phyloP scores from a whole-genome alignment of 352 stramenopile species.

The Phytophthora europaea region DNA sequence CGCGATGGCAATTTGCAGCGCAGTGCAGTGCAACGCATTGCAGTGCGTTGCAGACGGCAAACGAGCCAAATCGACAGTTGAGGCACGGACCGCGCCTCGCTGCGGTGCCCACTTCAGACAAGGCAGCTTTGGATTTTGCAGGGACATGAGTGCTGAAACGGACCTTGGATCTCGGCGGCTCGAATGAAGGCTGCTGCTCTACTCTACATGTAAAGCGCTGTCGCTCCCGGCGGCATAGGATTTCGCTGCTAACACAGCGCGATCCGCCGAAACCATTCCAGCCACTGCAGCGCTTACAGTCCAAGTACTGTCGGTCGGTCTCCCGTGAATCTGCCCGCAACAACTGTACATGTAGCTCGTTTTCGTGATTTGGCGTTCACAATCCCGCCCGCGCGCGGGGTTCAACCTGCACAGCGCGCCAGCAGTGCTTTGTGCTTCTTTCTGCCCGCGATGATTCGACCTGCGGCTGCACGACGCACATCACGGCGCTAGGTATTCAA shows the following conservation, averaged over 20 bases:
- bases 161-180: background rate
- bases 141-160: constrained; percentile 14
- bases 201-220: no score
- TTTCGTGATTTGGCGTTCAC: constrained; percentile 25
- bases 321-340: background rate
- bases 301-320: background rate
- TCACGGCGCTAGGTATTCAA: constrained; percentile 16
- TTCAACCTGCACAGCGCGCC: constrained; percentile 13
- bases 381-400: constrained; percentile 11
- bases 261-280: constrained; percentile 1
- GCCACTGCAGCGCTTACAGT: background rate
- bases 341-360: constrained; percentile 28
- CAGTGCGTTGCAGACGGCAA: constrained; percentile 17
- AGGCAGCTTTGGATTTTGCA: constrained; percentile 23
- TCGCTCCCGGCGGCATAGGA: no score
- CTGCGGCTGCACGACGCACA: constrained; percentile 26
- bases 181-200: background rate
- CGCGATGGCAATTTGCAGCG: background rate
- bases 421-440: constrained; percentile 24
- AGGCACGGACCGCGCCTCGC: background rate
- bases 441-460: constrained; percentile 17
- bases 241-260: constrained; percentile 10
- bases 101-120: constrained; percentile 16
- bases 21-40: constrained; percentile 10
- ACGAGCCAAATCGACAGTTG: constrained; percentile 33